These are phyloP conservation scores for Lepiota brunneoincarnata DNA, from an alignment of 768 basidiomycete species.

Conservation along the genomic window DNA sequence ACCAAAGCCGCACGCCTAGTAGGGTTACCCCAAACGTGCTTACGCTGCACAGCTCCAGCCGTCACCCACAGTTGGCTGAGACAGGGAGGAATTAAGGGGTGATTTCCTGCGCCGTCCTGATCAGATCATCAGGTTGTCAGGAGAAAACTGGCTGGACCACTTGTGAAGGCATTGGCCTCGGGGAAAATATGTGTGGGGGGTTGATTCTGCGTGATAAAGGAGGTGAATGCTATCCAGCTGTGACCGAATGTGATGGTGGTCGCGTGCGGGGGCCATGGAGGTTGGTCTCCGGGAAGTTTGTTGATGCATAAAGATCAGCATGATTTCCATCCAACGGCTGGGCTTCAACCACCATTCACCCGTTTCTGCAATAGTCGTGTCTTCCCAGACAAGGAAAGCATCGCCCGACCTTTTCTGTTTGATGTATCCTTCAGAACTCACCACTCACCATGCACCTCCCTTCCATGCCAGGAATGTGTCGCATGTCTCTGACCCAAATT, in stretches of 20 bases:
- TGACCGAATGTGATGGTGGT: background rate
- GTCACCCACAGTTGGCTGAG: constrained; percentile 90
- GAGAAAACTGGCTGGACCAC: constrained; percentile 89
- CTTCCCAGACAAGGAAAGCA: constrained; percentile 87
- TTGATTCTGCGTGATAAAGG: constrained; percentile 93
- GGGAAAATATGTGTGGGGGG: constrained; percentile 95
- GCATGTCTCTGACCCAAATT: background rate
- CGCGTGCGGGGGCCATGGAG: constrained; percentile 85
- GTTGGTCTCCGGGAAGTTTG: constrained; percentile 95
- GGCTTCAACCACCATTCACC: constrained; percentile 22
- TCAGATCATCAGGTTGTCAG: constrained; percentile 81
- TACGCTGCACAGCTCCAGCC: constrained; percentile 93
- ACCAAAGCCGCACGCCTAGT: too few relatives aligned
- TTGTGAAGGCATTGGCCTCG: constrained; percentile 92
- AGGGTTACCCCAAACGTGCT: constrained; percentile 87
- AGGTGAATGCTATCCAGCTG: constrained; percentile 43
- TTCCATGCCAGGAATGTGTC: constrained; percentile 85
- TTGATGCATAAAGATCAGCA: constrained; percentile 90
- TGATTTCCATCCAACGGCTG: constrained; percentile 96
- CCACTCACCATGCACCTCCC: constrained; percentile 85
- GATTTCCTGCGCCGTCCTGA: constrained; percentile 97
- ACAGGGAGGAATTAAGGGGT: constrained; percentile 82
- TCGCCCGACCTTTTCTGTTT: constrained; percentile 91
- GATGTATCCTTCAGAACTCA: constrained; percentile 92
- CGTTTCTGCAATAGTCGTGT: background rate